Evolutionary conservation across 2,329 filamentous ascomycete genomes (phyloP).

Genomic region (Dryadomyces sulphureus): DNA sequence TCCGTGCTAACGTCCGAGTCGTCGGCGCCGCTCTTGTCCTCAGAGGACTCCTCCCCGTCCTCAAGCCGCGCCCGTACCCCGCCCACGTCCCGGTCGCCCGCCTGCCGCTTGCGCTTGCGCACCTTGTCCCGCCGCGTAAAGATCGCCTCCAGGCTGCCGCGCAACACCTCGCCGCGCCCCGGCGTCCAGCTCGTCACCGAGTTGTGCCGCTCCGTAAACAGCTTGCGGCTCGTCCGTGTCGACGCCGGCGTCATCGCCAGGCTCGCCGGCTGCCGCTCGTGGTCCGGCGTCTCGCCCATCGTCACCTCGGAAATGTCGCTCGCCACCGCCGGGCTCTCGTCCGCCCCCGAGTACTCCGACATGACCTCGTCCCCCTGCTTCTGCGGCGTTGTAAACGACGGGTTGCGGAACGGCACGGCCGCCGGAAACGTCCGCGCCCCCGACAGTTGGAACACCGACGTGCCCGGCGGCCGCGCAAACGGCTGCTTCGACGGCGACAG

Average conservation of each 20-base stretch:
- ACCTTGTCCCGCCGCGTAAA: slow-evolving; percentile 27
- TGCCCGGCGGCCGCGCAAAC: slow-evolving; percentile 22
- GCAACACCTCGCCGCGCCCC: slow-evolving; percentile 50
- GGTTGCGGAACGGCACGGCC: slow-evolving; percentile 46
- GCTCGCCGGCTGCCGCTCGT: slow-evolving; percentile 22
- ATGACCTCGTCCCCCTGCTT: slow-evolving; percentile 38
- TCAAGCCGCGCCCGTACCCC: slow-evolving; percentile 31
- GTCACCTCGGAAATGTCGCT: slow-evolving; percentile 37
- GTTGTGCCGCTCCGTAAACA: slow-evolving; percentile 6
- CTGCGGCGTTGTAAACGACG: slow-evolving; percentile 49
- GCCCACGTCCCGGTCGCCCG: slow-evolving; percentile 36
- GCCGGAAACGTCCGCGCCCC: slow-evolving; percentile 24
- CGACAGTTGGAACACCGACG: slow-evolving; percentile 31
- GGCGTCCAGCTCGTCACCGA: slow-evolving; percentile 24
- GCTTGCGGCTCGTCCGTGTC: slow-evolving; percentile 16
- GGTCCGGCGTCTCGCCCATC: slow-evolving; percentile 36
- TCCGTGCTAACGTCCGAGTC: slow-evolving; percentile 11
- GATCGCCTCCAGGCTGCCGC: slow-evolving; percentile 23
- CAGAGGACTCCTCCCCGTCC: slow-evolving; percentile 32
- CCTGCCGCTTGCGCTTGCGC: slow-evolving; percentile 39
- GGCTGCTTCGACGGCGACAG: slow-evolving; percentile 17
- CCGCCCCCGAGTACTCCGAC: slow-evolving; percentile 41
- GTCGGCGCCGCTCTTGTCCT: slow-evolving; percentile 17
- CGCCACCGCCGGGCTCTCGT: slow-evolving; percentile 45
- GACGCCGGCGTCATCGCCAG: slow-evolving; percentile 33